Conservation (phyloP, 1,139 yeast genomes). For the Lodderomyces elongisporus region DNA sequence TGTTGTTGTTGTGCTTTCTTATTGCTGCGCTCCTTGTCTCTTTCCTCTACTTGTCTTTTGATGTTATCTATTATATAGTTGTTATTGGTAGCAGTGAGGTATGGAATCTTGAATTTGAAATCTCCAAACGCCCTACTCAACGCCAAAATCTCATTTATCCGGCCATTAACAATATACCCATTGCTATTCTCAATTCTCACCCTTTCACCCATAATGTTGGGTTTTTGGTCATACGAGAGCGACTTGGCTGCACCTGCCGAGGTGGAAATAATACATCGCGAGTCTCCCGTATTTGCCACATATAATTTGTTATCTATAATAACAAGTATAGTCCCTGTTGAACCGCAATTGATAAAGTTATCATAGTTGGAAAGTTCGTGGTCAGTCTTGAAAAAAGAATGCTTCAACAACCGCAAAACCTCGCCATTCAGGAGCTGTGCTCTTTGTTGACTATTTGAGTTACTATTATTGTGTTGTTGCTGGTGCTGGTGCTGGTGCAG, state of each 20-base stretch:
- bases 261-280: constrained; percentile 57
- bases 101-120: constrained; percentile 56
- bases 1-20: neutral
- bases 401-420: constrained; percentile 32
- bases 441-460: too few relatives aligned
- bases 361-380: constrained; percentile 43
- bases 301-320: constrained; percentile 48
- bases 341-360: constrained; percentile 51
- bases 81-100: constrained; percentile 29
- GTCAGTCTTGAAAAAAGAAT: constrained; percentile 56
- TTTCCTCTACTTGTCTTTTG: constrained; percentile 2
- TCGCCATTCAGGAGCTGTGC: neutral
- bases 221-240: constrained; percentile 72
- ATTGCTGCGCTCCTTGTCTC: neutral
- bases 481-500: neutral
- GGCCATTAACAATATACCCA: constrained; percentile 61
- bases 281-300: constrained; percentile 73
- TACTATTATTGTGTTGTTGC: neutral
- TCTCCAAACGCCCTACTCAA: constrained; percentile 76
- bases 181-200: constrained; percentile 70
- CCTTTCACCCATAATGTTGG: constrained; percentile 69
- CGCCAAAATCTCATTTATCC: constrained; percentile 72
- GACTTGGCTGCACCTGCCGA: constrained; percentile 50
- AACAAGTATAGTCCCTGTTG: constrained; percentile 59
- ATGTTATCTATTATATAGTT: constrained; percentile 21